Conservation (phyloP, 2,329 filamentous ascomycete species). For the Pseudogymnoascus sp. region DNA sequence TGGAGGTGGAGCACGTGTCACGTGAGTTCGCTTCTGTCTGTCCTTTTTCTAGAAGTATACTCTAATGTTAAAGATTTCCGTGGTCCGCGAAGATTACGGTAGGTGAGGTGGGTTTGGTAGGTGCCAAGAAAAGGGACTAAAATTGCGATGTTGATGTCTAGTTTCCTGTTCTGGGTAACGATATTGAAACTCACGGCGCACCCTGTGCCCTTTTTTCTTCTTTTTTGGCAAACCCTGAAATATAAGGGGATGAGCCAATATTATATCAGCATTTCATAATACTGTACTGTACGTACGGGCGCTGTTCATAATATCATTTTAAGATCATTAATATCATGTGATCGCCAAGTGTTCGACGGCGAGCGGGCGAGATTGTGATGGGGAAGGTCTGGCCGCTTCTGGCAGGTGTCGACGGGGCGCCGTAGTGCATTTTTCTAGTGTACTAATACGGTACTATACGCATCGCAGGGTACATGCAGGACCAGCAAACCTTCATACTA, state of each 20-base stretch:
- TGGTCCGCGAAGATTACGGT: neutral
- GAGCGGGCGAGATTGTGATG: neutral
- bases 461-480: neutral
- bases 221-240: neutral
- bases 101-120: neutral
- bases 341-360: neutral
- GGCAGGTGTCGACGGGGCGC: neutral
- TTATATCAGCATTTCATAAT: neutral
- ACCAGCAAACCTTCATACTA: neutral
- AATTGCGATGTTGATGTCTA: neutral
- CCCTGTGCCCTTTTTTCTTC: neutral
- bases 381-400: neutral
- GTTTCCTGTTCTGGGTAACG: neutral
- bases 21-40: neutral
- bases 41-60: neutral
- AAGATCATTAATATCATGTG: neutral
- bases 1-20: neutral
- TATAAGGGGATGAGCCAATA: neutral
- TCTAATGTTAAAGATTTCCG: neutral
- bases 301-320: neutral
- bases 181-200: neutral
- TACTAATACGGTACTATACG: too few relatives aligned
- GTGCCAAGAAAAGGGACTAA: neutral
- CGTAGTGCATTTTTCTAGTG: too few relatives aligned
- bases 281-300: too few relatives aligned